Evolutionary conservation across 345 rosid species (phyloP).

Genomic region (Erucastrum elatum): DNA sequence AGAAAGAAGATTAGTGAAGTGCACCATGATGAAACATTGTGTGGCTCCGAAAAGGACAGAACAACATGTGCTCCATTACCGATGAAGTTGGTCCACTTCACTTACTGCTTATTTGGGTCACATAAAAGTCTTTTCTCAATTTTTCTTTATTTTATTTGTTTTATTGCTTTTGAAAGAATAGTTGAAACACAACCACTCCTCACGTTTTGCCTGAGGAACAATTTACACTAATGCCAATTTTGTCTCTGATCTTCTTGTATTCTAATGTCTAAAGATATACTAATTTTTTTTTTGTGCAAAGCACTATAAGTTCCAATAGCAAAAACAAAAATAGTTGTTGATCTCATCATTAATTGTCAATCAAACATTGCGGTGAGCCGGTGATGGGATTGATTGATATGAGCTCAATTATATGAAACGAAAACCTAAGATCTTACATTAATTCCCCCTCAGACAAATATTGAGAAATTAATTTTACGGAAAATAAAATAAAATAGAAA

Average conservation of each 20-base stretch:
- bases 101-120: slow-evolving; percentile 14
- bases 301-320: not conserved
- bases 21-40: slow-evolving; percentile 16
- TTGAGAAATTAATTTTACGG: not conserved
- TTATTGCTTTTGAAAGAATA: not conserved
- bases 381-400: slow-evolving; percentile 20
- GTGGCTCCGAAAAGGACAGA: slow-evolving; percentile 36
- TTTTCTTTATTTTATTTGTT: slow-evolving; percentile 7
- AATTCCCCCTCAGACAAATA: not conserved
- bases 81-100: slow-evolving; percentile 29
- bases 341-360: slow-evolving; percentile 23
- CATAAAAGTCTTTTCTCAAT: slow-evolving; percentile 3
- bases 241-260: slow-evolving; percentile 18
- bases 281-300: not conserved
- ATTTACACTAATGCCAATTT: not conserved
- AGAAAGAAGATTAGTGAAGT: not conserved
- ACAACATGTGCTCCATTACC: slow-evolving; percentile 33
- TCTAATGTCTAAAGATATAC: not conserved
- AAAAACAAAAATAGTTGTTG: slow-evolving; percentile 30
- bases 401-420: slow-evolving; percentile 20
- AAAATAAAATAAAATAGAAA: slow-evolving; percentile 2
- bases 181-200: slow-evolving; percentile 29
- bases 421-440: not conserved
- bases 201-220: slow-evolving; percentile 23
- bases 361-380: slow-evolving; percentile 20